Evolutionary conservation across 768 basidiomycete genomes (phyloP).

Genomic region (Lentinus tigrinus): DNA sequence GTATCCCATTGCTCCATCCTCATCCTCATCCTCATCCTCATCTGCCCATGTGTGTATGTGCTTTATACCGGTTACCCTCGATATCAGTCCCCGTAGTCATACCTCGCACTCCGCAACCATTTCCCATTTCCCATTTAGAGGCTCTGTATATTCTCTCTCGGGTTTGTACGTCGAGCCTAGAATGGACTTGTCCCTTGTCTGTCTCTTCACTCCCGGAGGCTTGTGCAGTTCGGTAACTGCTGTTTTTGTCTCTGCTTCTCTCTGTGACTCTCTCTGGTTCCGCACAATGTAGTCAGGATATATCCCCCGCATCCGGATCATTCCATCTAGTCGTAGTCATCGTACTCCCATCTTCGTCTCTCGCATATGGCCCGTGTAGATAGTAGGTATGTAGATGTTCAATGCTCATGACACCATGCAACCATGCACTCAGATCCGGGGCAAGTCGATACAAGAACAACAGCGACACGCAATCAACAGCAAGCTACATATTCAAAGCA

Average conservation of each 20-base stretch:
- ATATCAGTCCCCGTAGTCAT: neutral
- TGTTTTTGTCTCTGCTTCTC: no score
- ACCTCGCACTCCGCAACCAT: neutral
- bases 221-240: no score
- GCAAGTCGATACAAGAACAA: no score
- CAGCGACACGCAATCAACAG: no score
- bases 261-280: neutral
- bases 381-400: neutral
- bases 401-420: neutral
- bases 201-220: no score
- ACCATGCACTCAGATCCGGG: neutral
- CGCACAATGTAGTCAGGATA: neutral
- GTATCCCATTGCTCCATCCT: neutral
- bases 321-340: no score
- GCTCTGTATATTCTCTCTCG: constrained; percentile 11
- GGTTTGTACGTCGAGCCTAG: constrained; percentile 16
- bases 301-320: constrained; percentile 10
- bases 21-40: neutral
- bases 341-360: neutral
- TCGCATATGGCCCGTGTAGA: neutral
- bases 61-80: neutral
- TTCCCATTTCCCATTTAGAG: constrained; percentile 8
- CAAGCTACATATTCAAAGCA: no score
- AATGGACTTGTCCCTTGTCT: constrained; percentile 7
- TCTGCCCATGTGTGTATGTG: neutral